Evolutionary conservation across 2,329 filamentous ascomycete species (phyloP), one percentile per base, ranked within the genome.

Genomic region (Sporothrix euskadiensis): DNA sequence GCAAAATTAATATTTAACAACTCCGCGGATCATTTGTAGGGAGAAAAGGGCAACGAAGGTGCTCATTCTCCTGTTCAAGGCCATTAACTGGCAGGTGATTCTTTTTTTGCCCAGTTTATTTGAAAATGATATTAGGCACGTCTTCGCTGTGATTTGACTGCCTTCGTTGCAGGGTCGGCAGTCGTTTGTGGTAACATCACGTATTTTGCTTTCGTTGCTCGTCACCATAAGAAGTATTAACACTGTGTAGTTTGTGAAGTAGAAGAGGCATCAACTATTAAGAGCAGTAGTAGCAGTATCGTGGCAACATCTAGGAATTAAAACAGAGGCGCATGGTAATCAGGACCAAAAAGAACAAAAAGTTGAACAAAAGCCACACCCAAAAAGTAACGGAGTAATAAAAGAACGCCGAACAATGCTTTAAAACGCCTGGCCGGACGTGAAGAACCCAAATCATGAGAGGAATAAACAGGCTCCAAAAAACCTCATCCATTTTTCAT

Each of bases 321-420:
- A 54, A 54, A 30, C 35, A 5, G 12, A 9, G 35, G 39, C 41
- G 22, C 39, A 47, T 30, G 3, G 3, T 26, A 26, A 44, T 22
- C 5, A 12, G 10, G 22, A 26, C 9, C 35, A 49, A 41, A 41
- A 26, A 26, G 19, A 47, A 10, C 47, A 49, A 68, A 30, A 49
- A 22, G 26, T 26, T 32, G 10, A 49, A 8, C 63, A 32, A 5
- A 35, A 49, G 19, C 35, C 3, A 35, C 4, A 14, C 19, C 3
- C 22, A 54, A 10, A n/a, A 16, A 6, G 8, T 22, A 22, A n/a
- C 16, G n/a, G 14, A 2, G n/a, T 26, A 26, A 26, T 26, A 54
- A 22, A 22, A 9, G 32, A 69, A 69, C 66, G 47, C 66, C 66
- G 66, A 69, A 30, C 19, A 69, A 69, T 69, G 66, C 66, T 69